Evolutionary conservation across 768 basidiomycete species (phyloP).

Genomic region (Pleurotus citrinopileatus): DNA sequence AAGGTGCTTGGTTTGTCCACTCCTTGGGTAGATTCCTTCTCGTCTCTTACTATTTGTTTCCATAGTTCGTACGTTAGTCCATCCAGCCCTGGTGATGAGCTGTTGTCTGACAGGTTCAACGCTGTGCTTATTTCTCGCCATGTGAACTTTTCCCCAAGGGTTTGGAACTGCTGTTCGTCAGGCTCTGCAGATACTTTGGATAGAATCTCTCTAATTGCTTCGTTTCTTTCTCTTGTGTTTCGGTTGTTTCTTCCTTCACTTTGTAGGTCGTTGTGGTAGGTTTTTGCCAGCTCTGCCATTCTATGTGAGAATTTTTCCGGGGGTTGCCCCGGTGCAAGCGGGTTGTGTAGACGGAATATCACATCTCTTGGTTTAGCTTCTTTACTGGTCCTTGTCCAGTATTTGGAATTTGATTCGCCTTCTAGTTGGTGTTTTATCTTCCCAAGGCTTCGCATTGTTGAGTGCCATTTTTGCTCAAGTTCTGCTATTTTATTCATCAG

Average conservation of each 20-base stretch:
- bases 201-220: not conserved
- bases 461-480: slow-evolving; percentile 10
- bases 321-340: not conserved
- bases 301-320: not conserved
- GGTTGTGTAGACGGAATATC: not conserved
- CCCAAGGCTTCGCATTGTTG: not conserved
- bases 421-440: slow-evolving; percentile 8
- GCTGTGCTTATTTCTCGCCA: slow-evolving; percentile 15
- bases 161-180: not conserved
- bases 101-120: slow-evolving; percentile 14
- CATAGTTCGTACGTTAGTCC: slow-evolving; percentile 26
- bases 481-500: slow-evolving; percentile 1
- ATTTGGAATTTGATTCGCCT: not conserved
- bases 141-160: slow-evolving; percentile 3
- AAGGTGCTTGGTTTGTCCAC: slow-evolving; percentile 6
- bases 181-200: not conserved
- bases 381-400: slow-evolving; percentile 4
- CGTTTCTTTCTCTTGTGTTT: slow-evolving; percentile 8
- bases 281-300: not conserved
- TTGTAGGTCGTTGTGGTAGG: not conserved
- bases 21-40: not conserved
- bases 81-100: slow-evolving; percentile 21
- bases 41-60: slow-evolving; percentile 14
- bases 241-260: not conserved
- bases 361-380: not conserved